Evolutionary conservation across 768 basidiomycete genomes (phyloP).

Genomic region (Calocera viscosa): DNA sequence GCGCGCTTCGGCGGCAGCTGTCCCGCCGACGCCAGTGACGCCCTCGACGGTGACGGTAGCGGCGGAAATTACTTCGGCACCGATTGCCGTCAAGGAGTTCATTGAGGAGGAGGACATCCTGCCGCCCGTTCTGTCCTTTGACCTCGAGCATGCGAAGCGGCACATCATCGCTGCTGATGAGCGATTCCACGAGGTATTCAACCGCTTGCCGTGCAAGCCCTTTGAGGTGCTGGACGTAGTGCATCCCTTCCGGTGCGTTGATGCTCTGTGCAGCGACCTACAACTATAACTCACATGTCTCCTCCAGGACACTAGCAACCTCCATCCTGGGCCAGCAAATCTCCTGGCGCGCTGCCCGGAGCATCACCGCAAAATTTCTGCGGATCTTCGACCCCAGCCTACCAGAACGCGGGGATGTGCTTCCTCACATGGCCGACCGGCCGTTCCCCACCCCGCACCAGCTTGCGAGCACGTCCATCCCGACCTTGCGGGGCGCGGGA

Average conservation of each 20-base stretch:
- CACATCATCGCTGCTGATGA: slow-evolving; percentile 56
- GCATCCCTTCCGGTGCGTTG: slow-evolving; percentile 64
- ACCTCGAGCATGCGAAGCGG: slow-evolving; percentile 58
- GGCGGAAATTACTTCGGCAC: not conserved
- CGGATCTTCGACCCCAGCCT: slow-evolving; percentile 61
- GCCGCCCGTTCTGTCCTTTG: slow-evolving; percentile 60
- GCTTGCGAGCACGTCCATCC: slow-evolving; percentile 48
- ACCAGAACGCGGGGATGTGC: slow-evolving; percentile 40
- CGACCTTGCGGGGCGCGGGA: slow-evolving; percentile 56
- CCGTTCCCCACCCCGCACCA: slow-evolving; percentile 58
- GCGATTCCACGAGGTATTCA: slow-evolving; percentile 61
- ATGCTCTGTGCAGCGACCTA: slow-evolving; percentile 1
- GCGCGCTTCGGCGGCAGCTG: not conserved
- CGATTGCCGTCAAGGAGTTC: slow-evolving; percentile 1
- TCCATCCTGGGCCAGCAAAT: slow-evolving; percentile 74
- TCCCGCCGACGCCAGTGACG: not conserved
- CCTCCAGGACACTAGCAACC: slow-evolving; percentile 47
- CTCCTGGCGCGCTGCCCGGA: slow-evolving; percentile 74
- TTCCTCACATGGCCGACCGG: not conserved
- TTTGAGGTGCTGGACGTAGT: slow-evolving; percentile 60
- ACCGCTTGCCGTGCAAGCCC: slow-evolving; percentile 54
- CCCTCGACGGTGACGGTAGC: not conserved
- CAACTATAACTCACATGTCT: slow-evolving; percentile 1
- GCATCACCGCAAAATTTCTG: slow-evolving; percentile 68
- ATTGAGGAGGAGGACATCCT: slow-evolving; percentile 30